Percentiles rank a stretch among this genome's conserved stretches.
Conservation (phyloP, 228 moss, liverwort and hornwort species). For the Sphagnum fallax region DNA sequence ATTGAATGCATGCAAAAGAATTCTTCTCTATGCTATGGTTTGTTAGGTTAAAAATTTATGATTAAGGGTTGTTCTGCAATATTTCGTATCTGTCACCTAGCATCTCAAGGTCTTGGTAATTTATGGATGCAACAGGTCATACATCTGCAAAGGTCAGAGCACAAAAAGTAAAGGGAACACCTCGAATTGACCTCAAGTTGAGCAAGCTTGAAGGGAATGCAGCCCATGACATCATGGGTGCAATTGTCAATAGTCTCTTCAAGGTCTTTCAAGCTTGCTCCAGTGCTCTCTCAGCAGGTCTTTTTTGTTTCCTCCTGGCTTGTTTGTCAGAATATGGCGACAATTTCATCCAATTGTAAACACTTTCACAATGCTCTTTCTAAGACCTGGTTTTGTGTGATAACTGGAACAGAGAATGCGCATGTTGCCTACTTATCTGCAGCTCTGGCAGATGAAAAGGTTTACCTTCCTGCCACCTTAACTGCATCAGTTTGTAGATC, state of each 20-base stretch:
- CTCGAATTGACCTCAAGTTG: conserved; percentile 47
- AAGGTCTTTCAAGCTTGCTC: conserved; percentile 36
- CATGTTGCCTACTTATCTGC: conserved; percentile 35
- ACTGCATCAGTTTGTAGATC: neutral
- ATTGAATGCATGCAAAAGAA: too few species aligned
- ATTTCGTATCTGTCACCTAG: neutral
- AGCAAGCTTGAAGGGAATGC: conserved; percentile 41
- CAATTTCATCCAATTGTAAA: neutral
- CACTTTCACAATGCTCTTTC: conserved; percentile 2
- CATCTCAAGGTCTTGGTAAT: neutral
- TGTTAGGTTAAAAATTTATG: neutral
- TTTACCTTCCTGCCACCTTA: conserved; percentile 4
- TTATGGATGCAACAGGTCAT: conserved; percentile 21
- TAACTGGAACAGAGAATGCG: conserved; percentile 41
- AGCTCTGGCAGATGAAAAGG: conserved; percentile 61
- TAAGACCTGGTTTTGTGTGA: neutral
- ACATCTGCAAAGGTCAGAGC: conserved; percentile 41
- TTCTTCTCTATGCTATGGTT: neutral
- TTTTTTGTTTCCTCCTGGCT: neutral
- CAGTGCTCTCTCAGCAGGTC: conserved; percentile 53
- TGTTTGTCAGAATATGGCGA: neutral
- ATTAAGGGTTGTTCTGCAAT: neutral
- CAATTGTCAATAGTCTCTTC: conserved; percentile 62
- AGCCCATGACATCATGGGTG: conserved; percentile 61
- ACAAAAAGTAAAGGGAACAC: conserved; percentile 59